A percentile compares a stretch with the other conserved stretches of the same genome.
Conservation (phyloP, 2,329 filamentous ascomycete genomes). For the Ascochyta clinopodiicola region DNA sequence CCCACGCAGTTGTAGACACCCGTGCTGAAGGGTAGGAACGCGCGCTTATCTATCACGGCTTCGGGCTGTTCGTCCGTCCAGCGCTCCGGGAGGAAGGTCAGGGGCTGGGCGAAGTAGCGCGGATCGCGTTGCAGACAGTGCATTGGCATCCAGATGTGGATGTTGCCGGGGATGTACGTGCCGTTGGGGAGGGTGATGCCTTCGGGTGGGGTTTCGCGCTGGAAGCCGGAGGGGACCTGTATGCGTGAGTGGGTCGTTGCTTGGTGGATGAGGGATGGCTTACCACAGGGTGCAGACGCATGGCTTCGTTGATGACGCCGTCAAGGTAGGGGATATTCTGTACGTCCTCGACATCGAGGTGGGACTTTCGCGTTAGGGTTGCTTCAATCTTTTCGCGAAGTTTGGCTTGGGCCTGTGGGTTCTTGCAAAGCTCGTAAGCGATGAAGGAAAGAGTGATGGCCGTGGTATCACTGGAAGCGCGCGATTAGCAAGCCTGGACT, state of each 20-base stretch:
- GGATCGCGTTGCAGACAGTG: conserved; percentile 40
- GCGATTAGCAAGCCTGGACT: background rate
- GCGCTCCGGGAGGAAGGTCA: conserved; percentile 40
- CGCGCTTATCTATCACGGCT: conserved; percentile 49
- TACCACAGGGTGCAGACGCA: conserved; percentile 42
- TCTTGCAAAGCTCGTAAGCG: conserved; percentile 39
- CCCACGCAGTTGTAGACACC: conserved; percentile 75
- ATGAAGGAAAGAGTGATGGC: conserved; percentile 39
- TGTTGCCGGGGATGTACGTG: conserved; percentile 40
- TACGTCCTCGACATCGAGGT: conserved; percentile 37
- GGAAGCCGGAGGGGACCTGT: conserved; percentile 39
- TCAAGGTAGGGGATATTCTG: conserved; percentile 37
- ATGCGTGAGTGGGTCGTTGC: conserved; percentile 8
- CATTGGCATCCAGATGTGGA: conserved; percentile 39
- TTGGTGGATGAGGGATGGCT: background rate
- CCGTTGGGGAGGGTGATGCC: conserved; percentile 41
- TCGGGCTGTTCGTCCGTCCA: conserved; percentile 36
- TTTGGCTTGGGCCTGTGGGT: conserved; percentile 28
- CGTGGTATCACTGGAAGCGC: conserved; percentile 37
- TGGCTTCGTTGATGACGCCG: conserved; percentile 40
- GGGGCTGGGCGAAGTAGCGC: conserved; percentile 33
- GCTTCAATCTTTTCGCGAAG: conserved; percentile 31
- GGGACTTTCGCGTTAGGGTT: conserved; percentile 22
- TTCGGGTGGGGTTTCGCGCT: conserved; percentile 42
- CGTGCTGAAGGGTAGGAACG: conserved; percentile 75